Evolutionary conservation across 345 rosid genomes (phyloP).

Genomic region (Lepidium didymum): DNA sequence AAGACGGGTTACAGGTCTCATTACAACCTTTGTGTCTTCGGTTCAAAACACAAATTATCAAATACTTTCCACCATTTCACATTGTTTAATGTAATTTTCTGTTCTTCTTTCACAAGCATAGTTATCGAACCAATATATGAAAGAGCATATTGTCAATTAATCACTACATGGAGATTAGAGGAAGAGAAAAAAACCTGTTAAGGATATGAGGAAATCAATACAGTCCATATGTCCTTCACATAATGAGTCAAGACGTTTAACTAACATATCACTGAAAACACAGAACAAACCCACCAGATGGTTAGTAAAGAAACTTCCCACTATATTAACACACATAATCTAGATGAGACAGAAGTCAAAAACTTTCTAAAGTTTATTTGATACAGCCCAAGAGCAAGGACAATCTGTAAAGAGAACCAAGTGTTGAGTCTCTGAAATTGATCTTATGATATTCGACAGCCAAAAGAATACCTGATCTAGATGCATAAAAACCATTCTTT

Average conservation of each 20-base stretch:
- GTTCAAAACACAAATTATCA: neutral
- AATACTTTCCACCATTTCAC: neutral
- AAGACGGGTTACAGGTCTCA: neutral
- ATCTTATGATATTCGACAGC: constrained; percentile 9
- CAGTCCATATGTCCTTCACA: constrained; percentile 65
- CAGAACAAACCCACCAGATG: neutral
- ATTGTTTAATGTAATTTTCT: neutral
- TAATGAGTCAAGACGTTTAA: constrained; percentile 62
- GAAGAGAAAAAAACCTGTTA: constrained; percentile 51
- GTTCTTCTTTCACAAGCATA: neutral
- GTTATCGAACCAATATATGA: neutral
- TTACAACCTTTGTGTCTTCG: neutral
- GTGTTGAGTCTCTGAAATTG: constrained; percentile 10
- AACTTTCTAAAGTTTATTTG: constrained; percentile 90
- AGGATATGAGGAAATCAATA: constrained; percentile 59
- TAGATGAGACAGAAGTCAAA: neutral
- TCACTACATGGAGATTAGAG: neutral
- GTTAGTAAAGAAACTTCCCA: neutral
- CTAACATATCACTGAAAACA: constrained; percentile 46
- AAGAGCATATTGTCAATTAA: neutral
- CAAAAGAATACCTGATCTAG: constrained; percentile 64
- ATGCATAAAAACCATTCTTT: constrained; percentile 75
- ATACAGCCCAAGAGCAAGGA: constrained; percentile 78
- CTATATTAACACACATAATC: neutral
- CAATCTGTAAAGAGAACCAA: constrained; percentile 39